A percentile compares a stretch with the other conserved stretches of the same genome.
Evolutionary conservation across 176 grass and related monocot genomes (phyloP).

Genomic region (Phragmites australis): DNA sequence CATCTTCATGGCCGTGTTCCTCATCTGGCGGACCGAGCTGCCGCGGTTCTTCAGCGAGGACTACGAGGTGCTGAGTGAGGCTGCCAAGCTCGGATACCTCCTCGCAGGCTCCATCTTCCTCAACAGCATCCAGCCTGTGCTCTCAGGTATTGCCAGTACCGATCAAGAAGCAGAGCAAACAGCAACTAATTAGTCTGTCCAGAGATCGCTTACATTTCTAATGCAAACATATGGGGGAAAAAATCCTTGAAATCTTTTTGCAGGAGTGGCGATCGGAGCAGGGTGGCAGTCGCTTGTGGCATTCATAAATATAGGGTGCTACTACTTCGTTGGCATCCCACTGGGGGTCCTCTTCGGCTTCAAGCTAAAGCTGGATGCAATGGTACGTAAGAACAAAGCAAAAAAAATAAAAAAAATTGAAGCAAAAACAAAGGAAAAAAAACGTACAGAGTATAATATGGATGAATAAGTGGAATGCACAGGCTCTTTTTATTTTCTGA

Average conservation of each 20-base stretch:
- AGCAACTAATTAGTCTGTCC: neutral
- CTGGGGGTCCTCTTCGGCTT: conserved; percentile 76
- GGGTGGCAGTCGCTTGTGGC: conserved; percentile 86
- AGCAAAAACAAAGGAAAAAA: neutral
- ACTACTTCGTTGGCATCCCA: conserved; percentile 84
- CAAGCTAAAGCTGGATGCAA: conserved; percentile 55
- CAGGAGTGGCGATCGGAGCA: conserved; percentile 89
- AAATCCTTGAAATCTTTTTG: neutral
- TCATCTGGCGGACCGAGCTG: conserved; percentile 51
- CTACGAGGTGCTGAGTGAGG: conserved; percentile 50
- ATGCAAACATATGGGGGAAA: neutral
- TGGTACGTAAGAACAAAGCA: conserved; percentile 37
- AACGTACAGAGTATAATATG: neutral
- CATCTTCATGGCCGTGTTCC: conserved; percentile 62
- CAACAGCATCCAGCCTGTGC: conserved; percentile 91
- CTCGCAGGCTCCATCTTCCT: conserved; percentile 80
- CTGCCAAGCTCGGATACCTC: conserved; percentile 65
- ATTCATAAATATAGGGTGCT: conserved; percentile 75
- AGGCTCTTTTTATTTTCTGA: neutral
- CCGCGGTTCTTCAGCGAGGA: conserved; percentile 71
- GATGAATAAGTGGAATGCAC: neutral
- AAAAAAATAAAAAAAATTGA: neutral
- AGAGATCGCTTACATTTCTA: neutral
- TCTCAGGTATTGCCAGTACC: conserved; percentile 51
- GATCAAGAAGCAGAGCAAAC: neutral